phyloP scores from a whole-genome alignment of 2,329 filamentous ascomycete genomes.

The Sporothrix schenckii region DNA sequence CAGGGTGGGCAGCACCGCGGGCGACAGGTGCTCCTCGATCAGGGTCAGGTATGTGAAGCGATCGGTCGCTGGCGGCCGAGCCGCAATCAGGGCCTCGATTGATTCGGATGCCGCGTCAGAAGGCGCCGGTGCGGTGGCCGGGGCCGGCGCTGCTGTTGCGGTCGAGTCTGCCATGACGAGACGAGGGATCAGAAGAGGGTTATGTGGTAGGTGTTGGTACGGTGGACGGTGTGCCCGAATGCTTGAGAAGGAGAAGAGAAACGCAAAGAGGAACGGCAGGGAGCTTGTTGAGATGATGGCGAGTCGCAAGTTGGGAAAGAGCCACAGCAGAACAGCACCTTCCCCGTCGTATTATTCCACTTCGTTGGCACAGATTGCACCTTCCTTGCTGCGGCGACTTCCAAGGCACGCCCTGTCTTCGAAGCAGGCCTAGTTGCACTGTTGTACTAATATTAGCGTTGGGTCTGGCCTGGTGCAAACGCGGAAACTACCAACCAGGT shows the following conservation, averaged over 20 bases:
- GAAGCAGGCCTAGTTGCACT: not conserved
- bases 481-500: slow-evolving; percentile 8
- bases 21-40: slow-evolving; percentile 70
- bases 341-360: slow-evolving; percentile 5
- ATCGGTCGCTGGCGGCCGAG: slow-evolving; percentile 60
- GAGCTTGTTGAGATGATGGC: not conserved
- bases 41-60: slow-evolving; percentile 78
- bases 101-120: slow-evolving; percentile 44
- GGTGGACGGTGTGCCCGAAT: not conserved
- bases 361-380: slow-evolving; percentile 6
- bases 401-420: slow-evolving; percentile 26
- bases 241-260: not conserved
- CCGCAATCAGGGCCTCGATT: slow-evolving; percentile 53
- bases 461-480: not conserved
- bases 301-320: slow-evolving; percentile 10
- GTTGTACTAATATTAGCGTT: slow-evolving; percentile 6
- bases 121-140: slow-evolving; percentile 34
- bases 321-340: not conserved
- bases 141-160: slow-evolving; percentile 2
- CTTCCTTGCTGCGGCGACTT: slow-evolving; percentile 25
- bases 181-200: not conserved
- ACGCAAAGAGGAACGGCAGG: not conserved
- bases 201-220: not conserved
- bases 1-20: slow-evolving; percentile 67
- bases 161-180: slow-evolving; percentile 28